These are phyloP conservation scores for Rhodotorula kratochvilovae DNA, from an alignment of 768 basidiomycete species.

Conservation along the genomic window DNA sequence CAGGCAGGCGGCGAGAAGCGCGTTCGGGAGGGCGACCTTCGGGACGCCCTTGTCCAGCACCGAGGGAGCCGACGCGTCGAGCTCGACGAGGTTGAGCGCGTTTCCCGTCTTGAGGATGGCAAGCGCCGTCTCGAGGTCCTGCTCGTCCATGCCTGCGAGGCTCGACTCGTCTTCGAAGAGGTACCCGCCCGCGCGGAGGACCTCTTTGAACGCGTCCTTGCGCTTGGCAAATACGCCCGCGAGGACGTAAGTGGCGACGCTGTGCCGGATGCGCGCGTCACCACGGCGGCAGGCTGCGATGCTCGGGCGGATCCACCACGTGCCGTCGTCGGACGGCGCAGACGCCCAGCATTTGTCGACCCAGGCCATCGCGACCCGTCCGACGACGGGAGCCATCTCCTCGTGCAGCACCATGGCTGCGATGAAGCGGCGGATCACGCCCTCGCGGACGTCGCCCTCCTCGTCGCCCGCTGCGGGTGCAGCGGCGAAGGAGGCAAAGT, in stretches of 20 bases:
- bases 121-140: slow-evolving; percentile 27
- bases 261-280: background rate
- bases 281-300: slow-evolving; percentile 10
- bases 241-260: slow-evolving; percentile 28
- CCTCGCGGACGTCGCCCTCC: background rate
- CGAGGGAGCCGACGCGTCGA: slow-evolving; percentile 1
- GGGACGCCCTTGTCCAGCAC: background rate
- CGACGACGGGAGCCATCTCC: slow-evolving; percentile 29
- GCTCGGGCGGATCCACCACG: slow-evolving; percentile 17
- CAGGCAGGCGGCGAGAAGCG: slow-evolving; percentile 24
- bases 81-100: slow-evolving; percentile 24
- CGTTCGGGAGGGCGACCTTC: slow-evolving; percentile 17
- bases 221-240: slow-evolving; percentile 9
- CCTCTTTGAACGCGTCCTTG: background rate
- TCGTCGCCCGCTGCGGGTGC: background rate
- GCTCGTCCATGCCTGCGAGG: background rate
- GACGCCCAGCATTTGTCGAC: slow-evolving; percentile 22
- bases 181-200: slow-evolving; percentile 13
- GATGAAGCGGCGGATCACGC: slow-evolving; percentile 12
- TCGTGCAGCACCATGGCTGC: slow-evolving; percentile 27
- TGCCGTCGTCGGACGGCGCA: background rate
- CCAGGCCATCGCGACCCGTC: slow-evolving; percentile 22
- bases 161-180: background rate
- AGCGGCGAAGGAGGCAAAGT: slow-evolving; percentile 3
- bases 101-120: slow-evolving; percentile 30